Percentiles rank a stretch among this genome's conserved stretches.
phyloP scores from a whole-genome alignment of 768 basidiomycete genomes.

The Pisolithus marmoratus region DNA sequence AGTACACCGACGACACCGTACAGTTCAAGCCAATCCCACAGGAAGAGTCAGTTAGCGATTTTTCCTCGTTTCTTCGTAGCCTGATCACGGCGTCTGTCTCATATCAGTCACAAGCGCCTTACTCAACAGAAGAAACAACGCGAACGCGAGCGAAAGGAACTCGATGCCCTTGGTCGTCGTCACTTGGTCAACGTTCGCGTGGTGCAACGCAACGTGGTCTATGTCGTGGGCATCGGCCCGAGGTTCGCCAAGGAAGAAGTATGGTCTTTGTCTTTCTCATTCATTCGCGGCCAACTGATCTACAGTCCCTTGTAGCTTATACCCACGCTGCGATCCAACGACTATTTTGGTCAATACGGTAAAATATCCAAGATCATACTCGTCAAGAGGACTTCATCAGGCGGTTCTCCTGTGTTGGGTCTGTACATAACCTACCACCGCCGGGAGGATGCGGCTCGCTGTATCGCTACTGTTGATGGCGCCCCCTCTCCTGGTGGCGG shows the following conservation, averaged over 20 bases:
- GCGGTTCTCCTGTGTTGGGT: slow-evolving; percentile 75
- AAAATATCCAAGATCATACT: slow-evolving; percentile 95
- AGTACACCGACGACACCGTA: slow-evolving; percentile 88
- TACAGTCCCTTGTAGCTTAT: slow-evolving; percentile 53
- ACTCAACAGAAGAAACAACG: slow-evolving; percentile 93
- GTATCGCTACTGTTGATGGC: slow-evolving; percentile 91
- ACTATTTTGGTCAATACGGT: slow-evolving; percentile 98
- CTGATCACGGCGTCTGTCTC: slow-evolving; percentile 8
- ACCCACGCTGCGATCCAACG: slow-evolving; percentile 85
- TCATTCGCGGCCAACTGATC: slow-evolving; percentile 1
- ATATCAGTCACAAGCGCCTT: slow-evolving; percentile 80
- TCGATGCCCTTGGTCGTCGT: slow-evolving; percentile 77
- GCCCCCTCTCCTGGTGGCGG: slow-evolving; percentile 86
- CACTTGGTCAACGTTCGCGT: slow-evolving; percentile 91
- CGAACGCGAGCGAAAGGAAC: slow-evolving; percentile 93
- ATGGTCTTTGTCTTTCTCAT: slow-evolving; percentile 19
- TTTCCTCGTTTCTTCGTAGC: neutral
- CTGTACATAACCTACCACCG: slow-evolving; percentile 95
- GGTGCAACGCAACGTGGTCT: slow-evolving; percentile 94
- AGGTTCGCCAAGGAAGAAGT: slow-evolving; percentile 97
- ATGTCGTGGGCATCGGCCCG: slow-evolving; percentile 92
- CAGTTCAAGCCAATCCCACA: slow-evolving; percentile 94
- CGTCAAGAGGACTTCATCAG: slow-evolving; percentile 79
- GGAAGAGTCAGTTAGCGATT: slow-evolving; percentile 73
- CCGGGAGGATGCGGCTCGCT: slow-evolving; percentile 90